Percentiles rank a stretch among this genome's conserved stretches.
phyloP scores from a whole-genome alignment of 2,329 filamentous ascomycete species.

The Xylariales sp. region DNA sequence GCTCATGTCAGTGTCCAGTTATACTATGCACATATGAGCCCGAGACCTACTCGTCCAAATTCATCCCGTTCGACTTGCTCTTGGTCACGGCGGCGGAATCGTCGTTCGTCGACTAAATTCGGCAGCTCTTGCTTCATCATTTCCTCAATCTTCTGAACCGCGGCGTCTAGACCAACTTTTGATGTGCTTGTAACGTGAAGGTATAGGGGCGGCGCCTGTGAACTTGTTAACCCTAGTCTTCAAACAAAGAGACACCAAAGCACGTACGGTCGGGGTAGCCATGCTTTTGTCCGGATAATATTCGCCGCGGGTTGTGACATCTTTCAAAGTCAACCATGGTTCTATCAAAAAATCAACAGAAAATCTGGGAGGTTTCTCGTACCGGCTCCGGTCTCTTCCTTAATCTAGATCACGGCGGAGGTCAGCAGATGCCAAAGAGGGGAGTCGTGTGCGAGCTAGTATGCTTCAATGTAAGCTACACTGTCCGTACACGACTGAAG shows the following conservation, averaged over 20 bases:
- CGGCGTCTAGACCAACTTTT: slow-evolving; percentile 91
- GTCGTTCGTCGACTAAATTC: slow-evolving; percentile 92
- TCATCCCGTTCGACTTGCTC: slow-evolving; percentile 90
- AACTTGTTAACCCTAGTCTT: slow-evolving; percentile 31
- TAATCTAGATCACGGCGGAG: slow-evolving; percentile 93
- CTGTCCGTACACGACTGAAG: slow-evolving; percentile 65
- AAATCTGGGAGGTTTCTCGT: slow-evolving; percentile 73
- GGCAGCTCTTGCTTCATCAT: slow-evolving; percentile 96
- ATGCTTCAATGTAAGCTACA: slow-evolving; percentile 77
- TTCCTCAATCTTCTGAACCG: slow-evolving; percentile 89
- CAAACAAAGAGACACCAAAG: background rate
- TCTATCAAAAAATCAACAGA: slow-evolving; percentile 60
- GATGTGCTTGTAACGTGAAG: slow-evolving; percentile 94
- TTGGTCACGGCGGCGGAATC: slow-evolving; percentile 85
- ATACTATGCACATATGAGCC: background rate
- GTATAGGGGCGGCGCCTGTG: slow-evolving; percentile 89
- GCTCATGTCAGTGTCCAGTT: slow-evolving; percentile 37
- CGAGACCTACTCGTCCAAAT: slow-evolving; percentile 79
- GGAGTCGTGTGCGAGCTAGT: slow-evolving; percentile 70
- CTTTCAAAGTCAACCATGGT: slow-evolving; percentile 76
- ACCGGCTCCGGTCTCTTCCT: slow-evolving; percentile 99
- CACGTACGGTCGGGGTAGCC: slow-evolving; percentile 88
- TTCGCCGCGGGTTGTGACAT: slow-evolving; percentile 97
- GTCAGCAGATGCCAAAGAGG: slow-evolving; percentile 95
- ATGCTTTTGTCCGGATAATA: slow-evolving; percentile 98